Percentiles rank a stretch among this genome's conserved stretches.
These are phyloP conservation scores for Lipomyces yamadae DNA, from an alignment of 805 yeast genomes.

Conservation along the genomic window DNA sequence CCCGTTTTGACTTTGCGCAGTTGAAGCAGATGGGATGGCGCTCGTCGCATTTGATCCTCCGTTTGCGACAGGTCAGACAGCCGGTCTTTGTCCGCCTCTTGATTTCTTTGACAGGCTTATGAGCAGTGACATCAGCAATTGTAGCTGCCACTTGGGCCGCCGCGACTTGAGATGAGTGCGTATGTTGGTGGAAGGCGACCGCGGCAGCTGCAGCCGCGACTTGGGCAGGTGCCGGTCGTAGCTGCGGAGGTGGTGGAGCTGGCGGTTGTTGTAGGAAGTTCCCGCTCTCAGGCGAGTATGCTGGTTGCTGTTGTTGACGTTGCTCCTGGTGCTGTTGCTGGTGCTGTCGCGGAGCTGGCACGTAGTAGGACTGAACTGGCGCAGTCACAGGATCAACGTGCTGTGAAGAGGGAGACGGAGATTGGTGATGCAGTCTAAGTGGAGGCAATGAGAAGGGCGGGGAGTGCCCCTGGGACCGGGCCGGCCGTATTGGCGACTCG, in stretches of 20 bases:
- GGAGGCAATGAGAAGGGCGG: background rate
- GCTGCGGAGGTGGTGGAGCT: conserved; percentile 6
- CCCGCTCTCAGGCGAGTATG: background rate
- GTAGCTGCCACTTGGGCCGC: conserved; percentile 35
- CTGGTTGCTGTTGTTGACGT: background rate
- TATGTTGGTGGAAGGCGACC: conserved; percentile 4
- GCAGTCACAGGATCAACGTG: background rate
- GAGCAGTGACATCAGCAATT: conserved; percentile 30
- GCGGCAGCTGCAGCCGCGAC: conserved; percentile 7
- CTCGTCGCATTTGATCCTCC: conserved; percentile 73
- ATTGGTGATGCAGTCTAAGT: background rate
- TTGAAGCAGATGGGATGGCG: conserved; percentile 64
- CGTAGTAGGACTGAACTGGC: background rate
- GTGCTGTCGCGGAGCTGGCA: background rate
- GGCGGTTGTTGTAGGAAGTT: background rate
- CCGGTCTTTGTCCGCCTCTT: conserved; percentile 48
- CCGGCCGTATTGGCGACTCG: background rate
- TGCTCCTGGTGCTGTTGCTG: background rate
- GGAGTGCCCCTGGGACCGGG: background rate
- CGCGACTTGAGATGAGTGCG: conserved; percentile 19
- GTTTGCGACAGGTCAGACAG: conserved; percentile 64
- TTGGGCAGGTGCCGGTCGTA: background rate
- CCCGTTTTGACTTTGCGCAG: conserved; percentile 39
- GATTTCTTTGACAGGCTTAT: conserved; percentile 30
- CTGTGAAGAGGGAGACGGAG: background rate